A percentile compares a stretch with the other conserved stretches of the same genome.
Conservation (phyloP, 2,329 filamentous ascomycete species). For the Cladophialophora psammophila region DNA sequence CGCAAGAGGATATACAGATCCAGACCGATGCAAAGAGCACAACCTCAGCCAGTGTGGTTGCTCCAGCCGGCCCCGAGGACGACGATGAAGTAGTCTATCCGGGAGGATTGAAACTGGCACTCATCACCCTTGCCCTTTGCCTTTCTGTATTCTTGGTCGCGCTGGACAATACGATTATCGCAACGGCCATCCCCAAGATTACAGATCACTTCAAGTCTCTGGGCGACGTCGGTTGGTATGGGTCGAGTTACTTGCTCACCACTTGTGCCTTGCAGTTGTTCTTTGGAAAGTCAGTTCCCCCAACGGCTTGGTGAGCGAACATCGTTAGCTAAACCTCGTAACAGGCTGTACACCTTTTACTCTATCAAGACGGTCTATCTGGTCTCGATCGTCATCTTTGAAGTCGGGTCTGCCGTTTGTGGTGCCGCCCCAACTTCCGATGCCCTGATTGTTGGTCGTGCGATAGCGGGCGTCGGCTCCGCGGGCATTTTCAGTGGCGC, state of each 20-base stretch:
- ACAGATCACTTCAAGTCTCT: conserved; percentile 41
- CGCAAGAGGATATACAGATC: conserved; percentile 20
- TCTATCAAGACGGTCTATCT: conserved; percentile 54
- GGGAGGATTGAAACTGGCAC: conserved; percentile 42
- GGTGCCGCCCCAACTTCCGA: conserved; percentile 45
- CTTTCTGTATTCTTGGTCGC: conserved; percentile 51
- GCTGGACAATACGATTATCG: conserved; percentile 48
- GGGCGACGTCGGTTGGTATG: conserved; percentile 42
- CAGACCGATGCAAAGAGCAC: conserved; percentile 23
- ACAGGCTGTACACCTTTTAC: conserved; percentile 56
- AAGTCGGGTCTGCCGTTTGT: conserved; percentile 55
- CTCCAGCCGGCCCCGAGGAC: conserved; percentile 43
- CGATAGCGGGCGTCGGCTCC: conserved; percentile 45
- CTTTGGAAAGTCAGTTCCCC: conserved; percentile 40
- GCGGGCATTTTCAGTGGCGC: conserved; percentile 44
- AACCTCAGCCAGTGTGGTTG: conserved; percentile 5
- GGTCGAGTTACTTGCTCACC: conserved; percentile 40
- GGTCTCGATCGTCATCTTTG: conserved; percentile 51
- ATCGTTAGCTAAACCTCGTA: not conserved
- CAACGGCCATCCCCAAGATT: conserved; percentile 42
- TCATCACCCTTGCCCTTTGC: conserved; percentile 49
- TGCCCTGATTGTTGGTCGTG: conserved; percentile 46
- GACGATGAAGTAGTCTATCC: conserved; percentile 50
- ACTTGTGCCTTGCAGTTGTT: conserved; percentile 41
- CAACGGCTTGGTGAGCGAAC: too few relatives aligned